Base-by-base conservation (phyloP, 73 alveolate genomes). In the Breviolum minutum region DNA sequence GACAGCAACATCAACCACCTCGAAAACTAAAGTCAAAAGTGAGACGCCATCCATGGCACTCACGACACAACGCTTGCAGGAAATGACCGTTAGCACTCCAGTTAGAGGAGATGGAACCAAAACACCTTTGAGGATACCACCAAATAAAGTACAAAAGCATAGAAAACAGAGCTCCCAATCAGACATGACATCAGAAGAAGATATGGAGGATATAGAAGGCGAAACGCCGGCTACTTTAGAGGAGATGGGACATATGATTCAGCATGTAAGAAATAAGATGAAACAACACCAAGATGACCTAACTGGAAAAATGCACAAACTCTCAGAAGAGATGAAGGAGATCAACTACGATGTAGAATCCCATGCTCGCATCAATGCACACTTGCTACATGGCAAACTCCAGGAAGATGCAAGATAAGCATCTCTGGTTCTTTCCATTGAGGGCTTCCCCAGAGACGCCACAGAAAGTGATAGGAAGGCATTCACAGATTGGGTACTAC, bases 101-200 rank as follows among this genome's bases (percentile, higher is more conserved):
- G 88, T 30, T 3, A 26, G 88, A 80, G 88, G 66, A 22, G 92
- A 54, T 40, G 92, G 92, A 70, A 83, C 92, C 32, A 83, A 83
- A 7, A 83, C 92, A 32, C 74, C 63, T 24, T 26, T 73, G 6
- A 73, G 40, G 32, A 73, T 73, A 1, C 83, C 83, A 6, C 83
- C 83, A 1, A 26, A 63, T 5, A 60, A 73, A 73, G 1, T 66
- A 66, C 74, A 66, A 66, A 13, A 66, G 6, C 16, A 66, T 20
- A 13, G 74, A 66, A 40, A 40, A 40, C 54, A 17, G 5, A 40
- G 54, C 54, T 40, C 54, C 54, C 54, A 40, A 0, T 40, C 54
- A 0, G 54, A 40, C 0, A 40, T 2, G 11, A 73, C n/a, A 11
- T 83, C 92, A 32, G 71, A 24, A 26, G 54, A 29, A 0, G 63